Percentiles rank a stretch among this genome's conserved stretches.
Conservation (phyloP, 129 eudicot species). For the Lactuca sativa region DNA sequence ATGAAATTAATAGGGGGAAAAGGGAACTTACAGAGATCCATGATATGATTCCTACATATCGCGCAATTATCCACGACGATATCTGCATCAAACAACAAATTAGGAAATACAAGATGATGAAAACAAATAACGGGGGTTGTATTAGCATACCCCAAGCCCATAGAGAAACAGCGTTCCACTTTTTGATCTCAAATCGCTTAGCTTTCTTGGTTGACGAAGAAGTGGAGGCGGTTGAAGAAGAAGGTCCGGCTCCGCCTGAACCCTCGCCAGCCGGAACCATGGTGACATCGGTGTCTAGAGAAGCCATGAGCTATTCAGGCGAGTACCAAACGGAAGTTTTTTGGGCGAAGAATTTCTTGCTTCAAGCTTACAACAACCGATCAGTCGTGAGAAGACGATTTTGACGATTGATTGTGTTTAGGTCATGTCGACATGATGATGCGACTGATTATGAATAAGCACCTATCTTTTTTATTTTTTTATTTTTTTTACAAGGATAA, state of each 20-base stretch:
- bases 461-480: no score
- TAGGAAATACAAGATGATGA: neutral
- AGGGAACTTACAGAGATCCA: conserved; percentile 72
- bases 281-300: conserved; percentile 60
- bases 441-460: neutral
- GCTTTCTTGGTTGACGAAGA: conserved; percentile 54
- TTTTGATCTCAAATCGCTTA: conserved; percentile 82
- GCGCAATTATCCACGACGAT: conserved; percentile 95
- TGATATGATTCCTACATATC: conserved; percentile 60
- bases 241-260: conserved; percentile 42
- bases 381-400: neutral
- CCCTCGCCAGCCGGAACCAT: conserved; percentile 79
- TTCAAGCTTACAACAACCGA: neutral
- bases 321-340: neutral
- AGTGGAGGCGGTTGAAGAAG: conserved; percentile 42
- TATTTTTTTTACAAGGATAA: no score
- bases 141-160: conserved; percentile 85
- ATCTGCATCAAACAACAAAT: conserved; percentile 50
- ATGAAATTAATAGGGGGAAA: neutral
- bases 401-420: neutral
- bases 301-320: conserved; percentile 37
- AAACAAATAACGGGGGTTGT: neutral
- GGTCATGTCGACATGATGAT: neutral
- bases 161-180: conserved; percentile 94
- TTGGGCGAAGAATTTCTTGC: neutral